These are phyloP conservation scores for Fusarium algeriense DNA, from an alignment of 2,329 filamentous ascomycete species.

Conservation along the genomic window DNA sequence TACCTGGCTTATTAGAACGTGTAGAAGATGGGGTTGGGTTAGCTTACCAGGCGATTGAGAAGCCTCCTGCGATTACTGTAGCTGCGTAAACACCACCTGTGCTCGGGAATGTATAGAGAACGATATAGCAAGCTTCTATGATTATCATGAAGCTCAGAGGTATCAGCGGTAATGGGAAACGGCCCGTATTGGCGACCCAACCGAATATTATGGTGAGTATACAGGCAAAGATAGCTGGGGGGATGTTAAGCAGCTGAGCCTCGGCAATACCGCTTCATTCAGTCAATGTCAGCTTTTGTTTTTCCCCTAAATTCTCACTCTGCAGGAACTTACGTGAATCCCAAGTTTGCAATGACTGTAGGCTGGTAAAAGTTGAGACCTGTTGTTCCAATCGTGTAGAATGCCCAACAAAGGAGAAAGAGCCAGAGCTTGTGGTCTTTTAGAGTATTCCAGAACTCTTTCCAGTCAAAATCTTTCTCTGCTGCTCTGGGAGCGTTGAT, in stretches of 20 bases:
- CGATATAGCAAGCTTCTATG: not conserved
- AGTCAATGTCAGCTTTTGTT: rapidly evolving
- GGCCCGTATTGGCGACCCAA: not conserved
- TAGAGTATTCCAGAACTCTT: not conserved
- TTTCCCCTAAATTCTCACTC: rapidly evolving
- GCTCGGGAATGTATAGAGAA: not conserved
- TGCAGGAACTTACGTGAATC: not conserved
- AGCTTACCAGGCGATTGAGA: not conserved
- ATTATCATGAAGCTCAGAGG: not conserved
- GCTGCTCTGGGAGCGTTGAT: not conserved
- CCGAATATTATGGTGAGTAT: not conserved
- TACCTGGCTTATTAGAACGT: not conserved
- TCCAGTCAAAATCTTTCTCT: not conserved
- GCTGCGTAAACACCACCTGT: not conserved
- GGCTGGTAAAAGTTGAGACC: not conserved
- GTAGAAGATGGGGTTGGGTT: not conserved
- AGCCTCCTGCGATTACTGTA: not conserved
- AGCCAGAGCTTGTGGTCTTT: not conserved
- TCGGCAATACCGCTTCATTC: not conserved
- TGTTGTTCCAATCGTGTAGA: not conserved
- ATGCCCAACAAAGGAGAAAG: not conserved
- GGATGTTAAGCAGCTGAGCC: not conserved
- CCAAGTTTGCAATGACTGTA: not conserved
- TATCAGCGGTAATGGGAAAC: not conserved
- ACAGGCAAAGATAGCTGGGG: not conserved